A percentile compares a stretch with the other conserved stretches of the same genome.
Conservation (phyloP, 1,284 basidiomycete species). For the Sporisorium iseilematis-ciliati region DNA sequence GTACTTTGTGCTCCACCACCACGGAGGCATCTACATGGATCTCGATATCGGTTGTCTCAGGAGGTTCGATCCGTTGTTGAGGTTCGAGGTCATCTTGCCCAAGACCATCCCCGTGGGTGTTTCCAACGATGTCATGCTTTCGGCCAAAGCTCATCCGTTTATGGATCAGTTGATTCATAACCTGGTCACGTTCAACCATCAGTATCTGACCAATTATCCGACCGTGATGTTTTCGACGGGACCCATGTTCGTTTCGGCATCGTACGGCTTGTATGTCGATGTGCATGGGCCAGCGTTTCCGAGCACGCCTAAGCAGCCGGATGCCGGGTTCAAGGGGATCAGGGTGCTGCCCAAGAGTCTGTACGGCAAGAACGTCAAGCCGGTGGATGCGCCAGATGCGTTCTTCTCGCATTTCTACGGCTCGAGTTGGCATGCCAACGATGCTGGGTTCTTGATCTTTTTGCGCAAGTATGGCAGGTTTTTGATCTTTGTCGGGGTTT, state of each 20-base stretch:
- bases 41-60: constrained; percentile 94
- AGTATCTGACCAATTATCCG: constrained; percentile 93
- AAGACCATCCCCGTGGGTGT: constrained; percentile 89
- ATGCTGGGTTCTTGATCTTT: constrained; percentile 69
- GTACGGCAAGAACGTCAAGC: constrained; percentile 94
- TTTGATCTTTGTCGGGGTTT: constrained; percentile 56
- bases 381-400: constrained; percentile 84
- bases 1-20: constrained; percentile 93
- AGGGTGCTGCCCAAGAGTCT: constrained; percentile 90
- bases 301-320: constrained; percentile 86
- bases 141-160: constrained; percentile 86
- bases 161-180: constrained; percentile 91
- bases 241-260: constrained; percentile 71
- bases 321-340: constrained; percentile 73
- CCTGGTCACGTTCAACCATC: constrained; percentile 90
- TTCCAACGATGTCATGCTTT: constrained; percentile 96
- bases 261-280: constrained; percentile 62
- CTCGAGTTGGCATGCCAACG: constrained; percentile 81
- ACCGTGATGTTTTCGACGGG: constrained; percentile 99
- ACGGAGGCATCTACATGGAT: constrained; percentile 96
- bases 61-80: constrained; percentile 87
- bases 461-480: constrained; percentile 62
- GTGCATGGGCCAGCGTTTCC: constrained; percentile 87
- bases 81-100: constrained; percentile 89
- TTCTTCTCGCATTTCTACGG: constrained; percentile 93